phyloP scores from a whole-genome alignment of 441 rosid species.

The Adansonia gregorii region DNA sequence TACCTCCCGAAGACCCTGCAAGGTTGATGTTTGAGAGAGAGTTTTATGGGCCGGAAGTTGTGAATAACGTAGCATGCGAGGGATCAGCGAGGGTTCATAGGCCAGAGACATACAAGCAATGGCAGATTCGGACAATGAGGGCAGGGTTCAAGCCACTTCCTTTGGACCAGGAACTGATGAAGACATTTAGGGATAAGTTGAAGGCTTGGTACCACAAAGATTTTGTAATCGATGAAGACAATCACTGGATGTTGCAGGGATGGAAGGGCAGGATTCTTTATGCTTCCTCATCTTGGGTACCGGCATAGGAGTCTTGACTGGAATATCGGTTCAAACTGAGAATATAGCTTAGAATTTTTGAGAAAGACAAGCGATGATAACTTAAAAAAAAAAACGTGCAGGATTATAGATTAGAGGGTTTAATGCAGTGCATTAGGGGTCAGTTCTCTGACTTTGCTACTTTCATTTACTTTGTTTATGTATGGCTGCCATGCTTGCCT shows the following conservation, averaged over 20 bases:
- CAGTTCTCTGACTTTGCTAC: background rate
- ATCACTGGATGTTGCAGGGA: slow-evolving; percentile 71
- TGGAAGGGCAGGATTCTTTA: slow-evolving; percentile 77
- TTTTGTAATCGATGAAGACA: slow-evolving; percentile 63
- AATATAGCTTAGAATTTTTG: slow-evolving; percentile 7
- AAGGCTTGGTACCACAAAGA: slow-evolving; percentile 68
- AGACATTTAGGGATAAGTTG: slow-evolving; percentile 42
- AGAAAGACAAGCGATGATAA: slow-evolving; percentile 5
- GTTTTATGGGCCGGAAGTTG: slow-evolving; percentile 57
- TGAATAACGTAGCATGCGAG: slow-evolving; percentile 72
- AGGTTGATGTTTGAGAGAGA: slow-evolving; percentile 66
- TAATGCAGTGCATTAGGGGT: background rate
- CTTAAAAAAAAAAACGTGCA: background rate
- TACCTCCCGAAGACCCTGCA: slow-evolving; percentile 46
- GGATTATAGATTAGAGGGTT: background rate
- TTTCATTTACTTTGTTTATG: slow-evolving; percentile 13
- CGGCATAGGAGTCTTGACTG: slow-evolving; percentile 33
- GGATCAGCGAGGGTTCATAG: slow-evolving; percentile 68
- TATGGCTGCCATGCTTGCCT: background rate
- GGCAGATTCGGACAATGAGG: slow-evolving; percentile 63
- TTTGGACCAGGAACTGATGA: slow-evolving; percentile 43
- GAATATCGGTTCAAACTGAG: slow-evolving; percentile 14
- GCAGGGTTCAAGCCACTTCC: slow-evolving; percentile 72
- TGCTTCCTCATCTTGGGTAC: slow-evolving; percentile 73
- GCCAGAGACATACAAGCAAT: slow-evolving; percentile 81